These are phyloP conservation scores for Bullera alba DNA, from an alignment of 768 basidiomycete genomes.

Conservation along the genomic window DNA sequence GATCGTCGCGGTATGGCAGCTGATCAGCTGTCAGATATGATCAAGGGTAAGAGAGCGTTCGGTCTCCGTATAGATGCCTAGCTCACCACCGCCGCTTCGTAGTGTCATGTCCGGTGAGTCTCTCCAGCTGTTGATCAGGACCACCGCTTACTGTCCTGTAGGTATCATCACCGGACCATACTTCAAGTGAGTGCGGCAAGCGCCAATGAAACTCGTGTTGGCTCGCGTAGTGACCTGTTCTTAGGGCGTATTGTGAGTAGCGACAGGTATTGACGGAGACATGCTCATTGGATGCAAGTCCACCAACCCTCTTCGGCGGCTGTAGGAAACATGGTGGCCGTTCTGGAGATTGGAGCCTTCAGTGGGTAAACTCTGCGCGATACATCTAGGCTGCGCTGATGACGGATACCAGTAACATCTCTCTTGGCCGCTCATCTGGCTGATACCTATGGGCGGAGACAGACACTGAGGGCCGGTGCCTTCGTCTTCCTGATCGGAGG, in stretches of 20 bases:
- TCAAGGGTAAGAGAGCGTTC: constrained; percentile 28
- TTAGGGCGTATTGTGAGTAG: constrained; percentile 58
- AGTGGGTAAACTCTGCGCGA: constrained; percentile 50
- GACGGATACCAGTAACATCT: constrained; percentile 61
- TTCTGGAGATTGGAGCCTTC: constrained; percentile 85
- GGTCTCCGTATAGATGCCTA: not conserved
- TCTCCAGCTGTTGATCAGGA: constrained; percentile 47
- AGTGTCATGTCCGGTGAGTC: constrained; percentile 43
- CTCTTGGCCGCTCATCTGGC: constrained; percentile 81
- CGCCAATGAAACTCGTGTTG: too few species aligned
- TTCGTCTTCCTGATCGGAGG: constrained; percentile 80
- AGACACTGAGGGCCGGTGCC: constrained; percentile 76
- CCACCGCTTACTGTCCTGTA: constrained; percentile 28
- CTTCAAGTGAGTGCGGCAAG: constrained; percentile 35
- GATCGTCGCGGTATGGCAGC: not conserved
- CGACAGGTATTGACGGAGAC: not conserved
- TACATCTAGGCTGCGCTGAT: not conserved
- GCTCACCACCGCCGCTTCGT: not conserved
- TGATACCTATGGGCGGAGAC: constrained; percentile 74
- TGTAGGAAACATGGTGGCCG: constrained; percentile 92
- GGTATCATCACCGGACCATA: constrained; percentile 66
- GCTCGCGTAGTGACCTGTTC: constrained; percentile 57
- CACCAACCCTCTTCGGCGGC: constrained; percentile 64
- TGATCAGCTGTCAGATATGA: constrained; percentile 28
- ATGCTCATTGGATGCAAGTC: constrained; percentile 45